These are phyloP conservation scores for Chrysosporium keratinophilum DNA, from an alignment of 2,329 filamentous ascomycete species.

Conservation along the genomic window DNA sequence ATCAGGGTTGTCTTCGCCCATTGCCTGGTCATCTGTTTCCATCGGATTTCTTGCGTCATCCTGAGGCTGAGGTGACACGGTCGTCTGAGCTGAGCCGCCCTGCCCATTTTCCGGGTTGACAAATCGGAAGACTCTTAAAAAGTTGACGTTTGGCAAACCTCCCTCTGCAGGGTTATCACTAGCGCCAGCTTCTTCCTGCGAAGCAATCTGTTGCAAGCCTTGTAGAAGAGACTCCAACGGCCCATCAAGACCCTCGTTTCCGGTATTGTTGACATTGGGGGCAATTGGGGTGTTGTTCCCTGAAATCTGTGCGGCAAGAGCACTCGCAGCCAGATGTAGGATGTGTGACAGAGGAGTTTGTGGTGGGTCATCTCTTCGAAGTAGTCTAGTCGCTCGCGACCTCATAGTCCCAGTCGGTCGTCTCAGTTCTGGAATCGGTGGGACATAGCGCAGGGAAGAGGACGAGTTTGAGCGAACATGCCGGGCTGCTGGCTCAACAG, in stretches of 20 bases:
- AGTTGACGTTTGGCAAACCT: constrained; percentile 50
- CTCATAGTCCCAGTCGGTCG: constrained; percentile 35
- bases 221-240: constrained; percentile 54
- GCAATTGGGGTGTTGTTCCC: constrained; percentile 48
- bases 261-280: constrained; percentile 45
- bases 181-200: constrained; percentile 31
- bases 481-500: constrained; percentile 31
- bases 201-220: constrained; percentile 52
- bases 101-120: constrained; percentile 40
- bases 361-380: constrained; percentile 51
- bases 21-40: constrained; percentile 29
- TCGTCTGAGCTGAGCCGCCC: constrained; percentile 18
- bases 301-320: constrained; percentile 55
- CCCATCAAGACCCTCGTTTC: constrained; percentile 48
- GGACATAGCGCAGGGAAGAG: constrained; percentile 9
- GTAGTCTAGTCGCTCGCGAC: constrained; percentile 44
- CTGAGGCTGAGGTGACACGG: constrained; percentile 20
- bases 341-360: constrained; percentile 53
- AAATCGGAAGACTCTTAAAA: constrained; percentile 59
- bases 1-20: constrained; percentile 35
- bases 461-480: constrained; percentile 10
- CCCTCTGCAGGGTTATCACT: constrained; percentile 28
- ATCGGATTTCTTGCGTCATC: constrained; percentile 26
- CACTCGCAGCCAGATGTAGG: constrained; percentile 52
- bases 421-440: constrained; percentile 21